These are phyloP conservation scores for Avena sativa DNA, from an alignment of 176 grass and related monocot genomes.

Conservation along the genomic window DNA sequence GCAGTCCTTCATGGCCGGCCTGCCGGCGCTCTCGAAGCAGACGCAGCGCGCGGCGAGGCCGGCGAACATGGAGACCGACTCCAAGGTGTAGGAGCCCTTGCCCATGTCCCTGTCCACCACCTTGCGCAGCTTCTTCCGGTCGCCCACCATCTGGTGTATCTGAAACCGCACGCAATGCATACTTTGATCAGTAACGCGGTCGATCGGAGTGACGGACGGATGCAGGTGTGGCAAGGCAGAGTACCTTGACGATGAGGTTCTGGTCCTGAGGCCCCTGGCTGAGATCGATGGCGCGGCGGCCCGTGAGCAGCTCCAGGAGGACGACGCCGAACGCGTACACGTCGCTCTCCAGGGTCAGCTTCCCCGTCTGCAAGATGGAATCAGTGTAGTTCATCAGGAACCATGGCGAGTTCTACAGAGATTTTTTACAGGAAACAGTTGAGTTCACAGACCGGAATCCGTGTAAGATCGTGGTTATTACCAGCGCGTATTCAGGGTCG, in stretches of 20 bases:
- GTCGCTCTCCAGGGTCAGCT: slow-evolving; percentile 94
- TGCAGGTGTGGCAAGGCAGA: too few relatives aligned
- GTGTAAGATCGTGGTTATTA: slow-evolving; percentile 16
- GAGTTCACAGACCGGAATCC: background rate
- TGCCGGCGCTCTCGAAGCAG: slow-evolving; percentile 70
- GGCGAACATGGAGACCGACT: slow-evolving; percentile 75
- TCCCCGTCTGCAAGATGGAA: slow-evolving; percentile 70
- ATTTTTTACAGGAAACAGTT: background rate
- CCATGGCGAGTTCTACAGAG: too few relatives aligned
- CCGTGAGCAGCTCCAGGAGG: slow-evolving; percentile 91
- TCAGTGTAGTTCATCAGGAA: background rate
- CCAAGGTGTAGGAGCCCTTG: slow-evolving; percentile 73
- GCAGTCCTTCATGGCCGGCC: slow-evolving; percentile 84
- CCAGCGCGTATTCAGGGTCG: slow-evolving; percentile 94
- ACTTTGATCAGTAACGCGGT: background rate
- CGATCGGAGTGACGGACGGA: background rate
- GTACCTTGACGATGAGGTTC: slow-evolving; percentile 87
- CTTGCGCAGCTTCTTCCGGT: slow-evolving; percentile 78
- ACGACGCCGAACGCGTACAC: slow-evolving; percentile 98
- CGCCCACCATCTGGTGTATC: slow-evolving; percentile 68
- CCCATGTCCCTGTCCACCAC: slow-evolving; percentile 86
- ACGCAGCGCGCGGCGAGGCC: slow-evolving; percentile 86
- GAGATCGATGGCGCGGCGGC: slow-evolving; percentile 91
- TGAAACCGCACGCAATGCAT: slow-evolving; percentile 11
- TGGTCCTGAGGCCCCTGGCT: slow-evolving; percentile 80